phyloP scores from a whole-genome alignment of 164 flowering plant species.

The Umbellularia californica region DNA sequence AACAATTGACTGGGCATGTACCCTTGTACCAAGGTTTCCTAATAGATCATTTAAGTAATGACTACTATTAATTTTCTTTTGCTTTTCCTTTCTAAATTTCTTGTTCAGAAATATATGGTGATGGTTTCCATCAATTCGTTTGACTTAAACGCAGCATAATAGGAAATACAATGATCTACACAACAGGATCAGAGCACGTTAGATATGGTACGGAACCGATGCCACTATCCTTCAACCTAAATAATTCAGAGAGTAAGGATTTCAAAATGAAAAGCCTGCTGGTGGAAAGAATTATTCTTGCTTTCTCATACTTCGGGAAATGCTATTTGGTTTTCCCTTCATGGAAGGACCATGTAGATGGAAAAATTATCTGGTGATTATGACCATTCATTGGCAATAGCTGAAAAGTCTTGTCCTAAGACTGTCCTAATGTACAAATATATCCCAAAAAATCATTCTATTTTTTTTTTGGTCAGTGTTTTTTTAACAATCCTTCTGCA shows the following conservation, averaged over 20 bases:
- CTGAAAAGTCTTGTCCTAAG: too few species aligned
- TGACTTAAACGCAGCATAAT: constrained; percentile 51
- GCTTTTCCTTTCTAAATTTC: background rate
- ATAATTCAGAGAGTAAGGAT: constrained; percentile 50
- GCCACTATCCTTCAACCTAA: constrained; percentile 68
- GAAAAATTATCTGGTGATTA: too few species aligned
- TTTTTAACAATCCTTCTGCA: too few species aligned
- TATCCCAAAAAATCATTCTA: too few species aligned
- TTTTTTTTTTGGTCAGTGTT: too few species aligned
- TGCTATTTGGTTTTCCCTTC: background rate
- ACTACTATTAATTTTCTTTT: constrained; percentile 2
- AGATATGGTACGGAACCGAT: constrained; percentile 57
- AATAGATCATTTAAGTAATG: constrained; percentile 74
- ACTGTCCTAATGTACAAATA: too few species aligned
- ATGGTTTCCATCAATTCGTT: background rate
- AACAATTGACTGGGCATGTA: constrained; percentile 90
- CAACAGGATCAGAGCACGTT: constrained; percentile 71
- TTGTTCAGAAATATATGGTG: background rate
- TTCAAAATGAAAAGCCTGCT: background rate
- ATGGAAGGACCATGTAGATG: background rate
- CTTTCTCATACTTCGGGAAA: background rate
- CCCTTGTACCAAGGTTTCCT: constrained; percentile 44
- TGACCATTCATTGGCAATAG: too few species aligned
- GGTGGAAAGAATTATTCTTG: too few species aligned
- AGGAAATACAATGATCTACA: constrained; percentile 86